Conservation (phyloP, 805 yeast species). For the Saccharomycodes ludwigii region DNA sequence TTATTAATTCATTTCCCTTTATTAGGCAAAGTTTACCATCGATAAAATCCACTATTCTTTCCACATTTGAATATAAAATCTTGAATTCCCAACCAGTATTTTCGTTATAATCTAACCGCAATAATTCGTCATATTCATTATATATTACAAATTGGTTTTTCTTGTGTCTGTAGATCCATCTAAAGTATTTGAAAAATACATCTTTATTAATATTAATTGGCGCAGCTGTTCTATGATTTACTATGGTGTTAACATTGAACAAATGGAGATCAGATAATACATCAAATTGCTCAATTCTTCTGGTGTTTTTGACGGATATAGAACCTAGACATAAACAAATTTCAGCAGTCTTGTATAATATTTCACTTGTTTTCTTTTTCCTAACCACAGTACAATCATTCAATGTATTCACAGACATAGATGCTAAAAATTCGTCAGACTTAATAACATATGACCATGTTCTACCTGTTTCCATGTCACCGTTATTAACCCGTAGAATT, state of each 20-base stretch:
- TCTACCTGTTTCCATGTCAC: slow-evolving; percentile 1
- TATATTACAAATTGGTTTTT: slow-evolving; percentile 16
- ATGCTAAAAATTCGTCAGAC: slow-evolving; percentile 1
- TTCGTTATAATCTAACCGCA: slow-evolving; percentile 9
- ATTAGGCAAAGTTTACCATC: slow-evolving; percentile 15
- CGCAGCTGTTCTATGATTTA: no score
- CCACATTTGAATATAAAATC: slow-evolving; percentile 14
- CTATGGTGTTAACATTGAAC: no score
- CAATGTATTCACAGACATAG: slow-evolving; percentile 4
- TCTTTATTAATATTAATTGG: slow-evolving; percentile 6
- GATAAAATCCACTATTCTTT: slow-evolving; percentile 17
- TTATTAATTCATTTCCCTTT: slow-evolving; percentile 9
- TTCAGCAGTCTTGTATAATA: slow-evolving; percentile 20
- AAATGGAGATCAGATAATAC: slow-evolving; percentile 15
- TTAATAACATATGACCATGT: slow-evolving; percentile 4
- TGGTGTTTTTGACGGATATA: slow-evolving; percentile 7
- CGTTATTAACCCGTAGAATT: slow-evolving; percentile 1
- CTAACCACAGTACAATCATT: slow-evolving; percentile 1
- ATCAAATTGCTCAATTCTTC: slow-evolving; percentile 15
- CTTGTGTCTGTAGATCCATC: slow-evolving; percentile 16
- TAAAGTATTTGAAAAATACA: slow-evolving; percentile 5
- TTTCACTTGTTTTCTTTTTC: slow-evolving; percentile 7
- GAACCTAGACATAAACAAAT: no score
- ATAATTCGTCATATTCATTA: slow-evolving; percentile 10
- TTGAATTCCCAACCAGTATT: slow-evolving; percentile 12